phyloP scores from a whole-genome alignment of 2,329 filamentous ascomycete species.

The Dactylellina parvicollis region DNA sequence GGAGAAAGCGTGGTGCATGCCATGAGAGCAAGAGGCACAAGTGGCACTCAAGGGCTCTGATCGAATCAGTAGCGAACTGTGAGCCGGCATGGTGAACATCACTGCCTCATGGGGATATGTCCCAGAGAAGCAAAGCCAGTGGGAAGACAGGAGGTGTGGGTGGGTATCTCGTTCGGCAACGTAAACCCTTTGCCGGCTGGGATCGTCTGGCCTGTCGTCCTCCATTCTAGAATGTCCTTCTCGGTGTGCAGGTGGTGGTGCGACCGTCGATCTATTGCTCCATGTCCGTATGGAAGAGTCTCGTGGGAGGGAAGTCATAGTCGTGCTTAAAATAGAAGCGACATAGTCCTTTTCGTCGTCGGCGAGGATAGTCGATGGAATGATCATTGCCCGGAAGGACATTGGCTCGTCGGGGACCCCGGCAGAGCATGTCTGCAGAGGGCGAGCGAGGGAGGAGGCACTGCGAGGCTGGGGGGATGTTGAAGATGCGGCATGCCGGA shows the following conservation, averaged over 20 bases:
- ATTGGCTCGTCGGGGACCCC: slow-evolving; percentile 37
- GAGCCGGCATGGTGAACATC: slow-evolving; percentile 36
- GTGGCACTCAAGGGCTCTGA: slow-evolving; percentile 5
- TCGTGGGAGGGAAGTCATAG: slow-evolving; percentile 22
- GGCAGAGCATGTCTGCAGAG: not conserved
- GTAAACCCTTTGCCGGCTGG: slow-evolving; percentile 39
- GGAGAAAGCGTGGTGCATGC: slow-evolving; percentile 17
- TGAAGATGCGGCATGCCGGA: slow-evolving; percentile 40
- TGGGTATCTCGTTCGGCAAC: slow-evolving; percentile 32
- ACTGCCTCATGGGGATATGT: slow-evolving; percentile 30
- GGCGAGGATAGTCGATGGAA: slow-evolving; percentile 18
- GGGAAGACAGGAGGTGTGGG: slow-evolving; percentile 20
- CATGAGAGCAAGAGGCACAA: too few species aligned
- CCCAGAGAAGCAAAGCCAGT: slow-evolving; percentile 27
- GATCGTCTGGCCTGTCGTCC: slow-evolving; percentile 9
- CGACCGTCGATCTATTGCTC: slow-evolving; percentile 26
- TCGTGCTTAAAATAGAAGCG: slow-evolving; percentile 15
- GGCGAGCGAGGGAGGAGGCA: not conserved
- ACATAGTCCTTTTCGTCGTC: not conserved
- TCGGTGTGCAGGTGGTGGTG: slow-evolving; percentile 38
- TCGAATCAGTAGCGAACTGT: slow-evolving; percentile 44
- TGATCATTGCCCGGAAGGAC: slow-evolving; percentile 25
- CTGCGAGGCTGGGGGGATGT: not conserved
- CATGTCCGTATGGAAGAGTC: slow-evolving; percentile 26
- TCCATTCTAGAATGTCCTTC: slow-evolving; percentile 44